Conservation (phyloP, 495 filamentous ascomycete genomes). For the Lasiosphaeriaceae sp. region DNA sequence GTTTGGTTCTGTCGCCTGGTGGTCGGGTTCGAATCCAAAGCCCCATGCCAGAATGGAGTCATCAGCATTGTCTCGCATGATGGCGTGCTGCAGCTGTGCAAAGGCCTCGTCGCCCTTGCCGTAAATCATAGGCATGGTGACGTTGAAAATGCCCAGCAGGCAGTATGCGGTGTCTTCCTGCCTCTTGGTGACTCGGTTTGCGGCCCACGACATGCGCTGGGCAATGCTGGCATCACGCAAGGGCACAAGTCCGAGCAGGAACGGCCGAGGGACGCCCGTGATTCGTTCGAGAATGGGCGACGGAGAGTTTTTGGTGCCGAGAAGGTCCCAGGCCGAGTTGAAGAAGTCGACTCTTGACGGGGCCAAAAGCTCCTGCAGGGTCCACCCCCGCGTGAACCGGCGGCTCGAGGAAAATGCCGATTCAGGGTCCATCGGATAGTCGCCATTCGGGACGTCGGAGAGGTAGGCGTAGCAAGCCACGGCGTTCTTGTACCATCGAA, state of each 20-base stretch:
- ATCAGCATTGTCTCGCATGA: no score
- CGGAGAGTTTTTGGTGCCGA: neutral
- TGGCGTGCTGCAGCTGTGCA: no score
- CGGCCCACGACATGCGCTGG: neutral
- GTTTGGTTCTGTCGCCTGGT: no score
- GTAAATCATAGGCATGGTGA: neutral
- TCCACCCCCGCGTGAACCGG: neutral
- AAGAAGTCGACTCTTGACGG: neutral
- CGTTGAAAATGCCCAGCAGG: slow-evolving; percentile 6
- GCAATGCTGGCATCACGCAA: neutral
- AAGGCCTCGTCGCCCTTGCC: slow-evolving; percentile 9
- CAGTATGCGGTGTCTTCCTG: slow-evolving; percentile 11
- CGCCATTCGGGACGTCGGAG: slow-evolving; percentile 11
- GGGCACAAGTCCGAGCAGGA: neutral
- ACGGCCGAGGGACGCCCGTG: neutral
- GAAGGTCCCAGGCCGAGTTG: neutral
- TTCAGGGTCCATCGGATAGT: neutral
- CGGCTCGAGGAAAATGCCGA: neutral
- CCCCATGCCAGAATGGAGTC: no score
- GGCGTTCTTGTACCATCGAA: slow-evolving; percentile 26
- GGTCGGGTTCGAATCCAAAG: no score
- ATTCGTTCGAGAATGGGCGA: neutral
- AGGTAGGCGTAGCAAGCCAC: slow-evolving; percentile 28
- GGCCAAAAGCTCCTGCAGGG: neutral
- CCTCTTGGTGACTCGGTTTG: neutral